These are phyloP conservation scores for Russula sp. DNA, from an alignment of 768 basidiomycete genomes.

Conservation along the genomic window DNA sequence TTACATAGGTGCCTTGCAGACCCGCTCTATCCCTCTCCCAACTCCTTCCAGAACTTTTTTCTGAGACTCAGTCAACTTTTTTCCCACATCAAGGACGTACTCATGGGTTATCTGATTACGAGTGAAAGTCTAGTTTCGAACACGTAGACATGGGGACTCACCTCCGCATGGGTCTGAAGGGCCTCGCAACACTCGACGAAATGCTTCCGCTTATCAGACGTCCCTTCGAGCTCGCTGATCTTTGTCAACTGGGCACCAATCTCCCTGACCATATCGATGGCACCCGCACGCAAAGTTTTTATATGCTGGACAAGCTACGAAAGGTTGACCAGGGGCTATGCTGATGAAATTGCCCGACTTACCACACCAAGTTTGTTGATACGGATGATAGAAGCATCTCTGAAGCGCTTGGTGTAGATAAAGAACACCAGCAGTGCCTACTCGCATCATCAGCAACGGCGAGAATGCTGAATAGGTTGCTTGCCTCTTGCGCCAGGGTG, in stretches of 20 bases:
- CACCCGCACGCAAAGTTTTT: conserved; percentile 53
- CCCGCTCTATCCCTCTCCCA: conserved; percentile 58
- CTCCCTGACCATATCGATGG: conserved; percentile 43
- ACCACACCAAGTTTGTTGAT: conserved; percentile 68
- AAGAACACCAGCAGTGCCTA: conserved; percentile 68
- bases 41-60: conserved; percentile 66
- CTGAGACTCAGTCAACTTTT: conserved; percentile 60
- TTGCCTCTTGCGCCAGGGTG: conserved; percentile 67
- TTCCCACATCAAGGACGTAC: conserved; percentile 51
- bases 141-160: conserved; percentile 20
- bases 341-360: conserved; percentile 25
- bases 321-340: conserved; percentile 2
- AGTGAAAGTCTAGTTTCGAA: neutral
- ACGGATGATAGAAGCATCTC: conserved; percentile 58
- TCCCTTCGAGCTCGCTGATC: conserved; percentile 44
- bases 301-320: conserved; percentile 57
- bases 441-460: conserved; percentile 1
- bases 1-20: conserved; percentile 34
- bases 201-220: conserved; percentile 43
- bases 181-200: conserved; percentile 46
- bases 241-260: conserved; percentile 48
- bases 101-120: conserved; percentile 53
- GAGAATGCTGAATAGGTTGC: neutral
- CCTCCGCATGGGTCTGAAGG: conserved; percentile 33
- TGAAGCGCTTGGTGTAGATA: conserved; percentile 69